Percentiles rank a stretch among this genome's conserved stretches.
phyloP scores from a whole-genome alignment of 2,329 filamentous ascomycete genomes.

The Xylariaceae sp. region DNA sequence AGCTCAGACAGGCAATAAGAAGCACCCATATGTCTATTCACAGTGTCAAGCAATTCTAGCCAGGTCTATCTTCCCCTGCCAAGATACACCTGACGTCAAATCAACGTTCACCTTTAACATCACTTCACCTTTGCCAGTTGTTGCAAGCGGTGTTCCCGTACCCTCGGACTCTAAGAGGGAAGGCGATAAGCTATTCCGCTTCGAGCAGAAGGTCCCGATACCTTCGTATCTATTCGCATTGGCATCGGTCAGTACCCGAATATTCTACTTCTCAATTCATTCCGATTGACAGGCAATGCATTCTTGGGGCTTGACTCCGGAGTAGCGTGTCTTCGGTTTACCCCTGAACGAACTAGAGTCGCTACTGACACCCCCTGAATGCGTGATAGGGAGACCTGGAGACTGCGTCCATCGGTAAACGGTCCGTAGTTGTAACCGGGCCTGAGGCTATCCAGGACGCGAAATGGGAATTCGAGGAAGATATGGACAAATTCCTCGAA shows the following conservation, averaged over 20 bases:
- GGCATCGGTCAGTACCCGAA: slow-evolving; percentile 51
- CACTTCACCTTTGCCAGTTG: slow-evolving; percentile 82
- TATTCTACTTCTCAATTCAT: not conserved
- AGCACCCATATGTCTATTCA: slow-evolving; percentile 96
- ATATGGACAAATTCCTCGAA: slow-evolving; percentile 90
- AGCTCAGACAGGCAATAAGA: slow-evolving; percentile 92
- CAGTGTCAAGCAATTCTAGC: slow-evolving; percentile 97
- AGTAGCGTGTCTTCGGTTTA: not conserved
- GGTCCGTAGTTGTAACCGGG: slow-evolving; percentile 82
- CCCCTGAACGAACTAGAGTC: not conserved
- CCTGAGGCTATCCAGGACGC: slow-evolving; percentile 83
- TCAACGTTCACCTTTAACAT: slow-evolving; percentile 92
- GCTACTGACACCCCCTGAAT: not conserved
- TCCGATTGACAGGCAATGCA: not conserved
- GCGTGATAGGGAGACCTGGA: slow-evolving; percentile 69
- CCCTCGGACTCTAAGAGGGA: slow-evolving; percentile 50
- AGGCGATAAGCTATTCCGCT: slow-evolving; percentile 72
- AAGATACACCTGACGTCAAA: slow-evolving; percentile 97
- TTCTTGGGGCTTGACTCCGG: not conserved
- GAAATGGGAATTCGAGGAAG: slow-evolving; percentile 88
- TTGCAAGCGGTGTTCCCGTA: slow-evolving; percentile 78
- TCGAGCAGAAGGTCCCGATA: slow-evolving; percentile 89
- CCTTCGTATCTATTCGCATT: slow-evolving; percentile 95
- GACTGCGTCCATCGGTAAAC: slow-evolving; percentile 81
- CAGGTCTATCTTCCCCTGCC: slow-evolving; percentile 91